Evolutionary conservation across 116 monocot species (phyloP), one percentile per base, ranked within the genome.

Genomic region (Posidonia oceanica): DNA sequence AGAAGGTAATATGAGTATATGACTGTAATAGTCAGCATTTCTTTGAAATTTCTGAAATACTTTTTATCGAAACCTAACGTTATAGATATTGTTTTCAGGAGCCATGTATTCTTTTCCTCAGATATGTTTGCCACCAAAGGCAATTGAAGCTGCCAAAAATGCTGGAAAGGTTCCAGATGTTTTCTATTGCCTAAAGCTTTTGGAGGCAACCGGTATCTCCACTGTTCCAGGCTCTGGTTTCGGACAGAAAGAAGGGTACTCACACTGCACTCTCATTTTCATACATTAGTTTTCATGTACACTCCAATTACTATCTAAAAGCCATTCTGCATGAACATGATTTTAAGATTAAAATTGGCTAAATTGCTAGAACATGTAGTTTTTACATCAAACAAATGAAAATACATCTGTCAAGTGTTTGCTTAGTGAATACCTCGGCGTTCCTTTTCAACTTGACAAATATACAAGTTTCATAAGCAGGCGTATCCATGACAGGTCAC

Each of bases 21-120:
- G 29, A 0, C 29, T 29, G 29, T 29, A 18, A 17, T 10, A 13
- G 23, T 23, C 53, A 53, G 52, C 36, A 52, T 22, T 36, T 3
- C 29, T 60, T 71, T 13, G 40, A 21, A 37, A 29, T 38, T 38
- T 18, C 5, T 41, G 20, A 14, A 41, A 5, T 42, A 48, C 7
- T 48, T 48, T 7, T 48, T 3, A 7, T 12, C 0, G 12, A 48
- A 48, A 48, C 48, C 48, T 48, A 48, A 48, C 7, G 3, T 12
- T 12, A 48, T 48, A 12, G 48, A 48, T 48, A 48, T 48, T 80
- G 36, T 4, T 73, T 71, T 53, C 79, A 91, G 96, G 92, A 63
- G 97, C 97, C 20, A 98, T 97, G 97, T 97, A 97, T 63, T 91
- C 92, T 62, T 97, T 97, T 76, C 97, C 97, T 23, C 97, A 97